Conservation (phyloP, 2,329 filamentous ascomycete genomes). For the Ceratocystis smalleyi region DNA sequence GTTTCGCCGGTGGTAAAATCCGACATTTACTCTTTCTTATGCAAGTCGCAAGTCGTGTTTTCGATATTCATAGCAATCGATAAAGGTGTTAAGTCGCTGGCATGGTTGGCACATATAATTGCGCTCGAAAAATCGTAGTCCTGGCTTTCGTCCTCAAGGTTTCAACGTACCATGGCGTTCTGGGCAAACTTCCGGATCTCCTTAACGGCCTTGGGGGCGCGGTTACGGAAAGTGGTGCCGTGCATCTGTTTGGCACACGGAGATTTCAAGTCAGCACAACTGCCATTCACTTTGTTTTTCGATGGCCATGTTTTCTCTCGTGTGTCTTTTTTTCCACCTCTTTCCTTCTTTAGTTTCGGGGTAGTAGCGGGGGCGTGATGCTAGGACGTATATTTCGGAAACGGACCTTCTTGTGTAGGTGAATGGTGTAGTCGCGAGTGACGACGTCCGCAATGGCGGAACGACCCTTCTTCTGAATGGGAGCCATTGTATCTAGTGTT, state of each 20-base stretch:
- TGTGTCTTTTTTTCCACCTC: background rate
- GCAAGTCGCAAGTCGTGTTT: background rate
- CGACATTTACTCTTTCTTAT: background rate
- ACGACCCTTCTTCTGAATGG: conserved; percentile 58
- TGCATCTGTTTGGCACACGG: conserved; percentile 50
- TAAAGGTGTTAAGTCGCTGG: background rate
- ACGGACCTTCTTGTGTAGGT: conserved; percentile 82
- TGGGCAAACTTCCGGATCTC: conserved; percentile 93
- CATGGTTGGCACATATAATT: background rate
- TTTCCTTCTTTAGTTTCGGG: background rate
- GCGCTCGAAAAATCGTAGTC: conserved; percentile 10
- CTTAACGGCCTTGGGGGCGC: conserved; percentile 96
- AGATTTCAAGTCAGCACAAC: conserved; percentile 24
- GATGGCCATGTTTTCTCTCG: conserved; percentile 3
- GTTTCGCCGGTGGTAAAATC: background rate
- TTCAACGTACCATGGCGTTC: conserved; percentile 76
- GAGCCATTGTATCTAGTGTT: conserved; percentile 46
- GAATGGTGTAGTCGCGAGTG: conserved; percentile 99
- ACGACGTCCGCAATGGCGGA: conserved; percentile 99
- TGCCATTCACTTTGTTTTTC: background rate
- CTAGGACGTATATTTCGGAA: conserved; percentile 7
- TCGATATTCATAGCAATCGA: background rate
- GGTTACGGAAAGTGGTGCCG: conserved; percentile 98
- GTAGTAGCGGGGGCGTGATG: background rate
- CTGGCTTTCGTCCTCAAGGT: conserved; percentile 6